Percentiles rank a stretch among this genome's conserved stretches.
phyloP scores from a whole-genome alignment of 129 eudicot species.

The Deinandra increscens region DNA sequence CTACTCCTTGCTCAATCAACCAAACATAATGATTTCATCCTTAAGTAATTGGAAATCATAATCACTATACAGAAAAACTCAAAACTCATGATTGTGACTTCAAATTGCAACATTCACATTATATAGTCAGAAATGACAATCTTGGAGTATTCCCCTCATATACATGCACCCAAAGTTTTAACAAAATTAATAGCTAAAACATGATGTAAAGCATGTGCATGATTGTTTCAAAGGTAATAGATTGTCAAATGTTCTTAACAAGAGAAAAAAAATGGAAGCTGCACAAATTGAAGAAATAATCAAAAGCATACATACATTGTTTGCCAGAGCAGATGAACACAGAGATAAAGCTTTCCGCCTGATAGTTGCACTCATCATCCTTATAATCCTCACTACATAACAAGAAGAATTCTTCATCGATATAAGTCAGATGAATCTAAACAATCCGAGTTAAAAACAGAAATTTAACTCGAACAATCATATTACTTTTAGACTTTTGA shows the following conservation, averaged over 20 bases:
- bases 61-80: not conserved
- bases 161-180: not conserved
- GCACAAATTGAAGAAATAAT: no score
- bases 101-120: not conserved
- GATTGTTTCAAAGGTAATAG: not conserved
- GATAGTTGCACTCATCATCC: conserved; percentile 35
- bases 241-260: no score
- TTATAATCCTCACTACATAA: conserved; percentile 29
- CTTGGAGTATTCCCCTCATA: not conserved
- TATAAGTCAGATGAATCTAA: not conserved
- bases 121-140: not conserved
- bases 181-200: not conserved
- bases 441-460: not conserved
- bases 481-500: conserved; percentile 10
- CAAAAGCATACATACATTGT: conserved; percentile 31
- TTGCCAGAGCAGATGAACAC: conserved; percentile 30
- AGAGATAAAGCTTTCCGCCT: conserved; percentile 35
- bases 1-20: not conserved
- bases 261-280: no score
- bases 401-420: not conserved
- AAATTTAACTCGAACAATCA: not conserved
- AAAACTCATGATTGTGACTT: not conserved
- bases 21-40: not conserved
- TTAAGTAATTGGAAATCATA: not conserved
- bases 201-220: not conserved